Percentiles rank a stretch among this genome's conserved stretches.
These are phyloP conservation scores for Dorcoceras hygrometricum DNA, from an alignment of 257 asterid genomes.

Conservation along the genomic window DNA sequence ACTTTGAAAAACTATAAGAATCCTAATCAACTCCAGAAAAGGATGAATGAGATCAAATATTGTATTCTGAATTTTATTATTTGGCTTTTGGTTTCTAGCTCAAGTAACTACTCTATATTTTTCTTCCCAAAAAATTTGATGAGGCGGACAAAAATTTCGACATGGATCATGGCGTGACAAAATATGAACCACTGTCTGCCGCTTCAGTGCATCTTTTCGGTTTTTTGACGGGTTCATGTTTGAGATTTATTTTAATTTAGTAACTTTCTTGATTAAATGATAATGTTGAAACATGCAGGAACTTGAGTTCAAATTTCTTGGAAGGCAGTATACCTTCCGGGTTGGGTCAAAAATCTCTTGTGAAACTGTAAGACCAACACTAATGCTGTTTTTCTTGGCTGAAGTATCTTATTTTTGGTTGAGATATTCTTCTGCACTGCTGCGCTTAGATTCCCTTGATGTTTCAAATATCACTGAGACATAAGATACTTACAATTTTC, in stretches of 20 bases:
- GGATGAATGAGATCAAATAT: slow-evolving; percentile 5
- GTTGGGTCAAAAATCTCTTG: slow-evolving; percentile 53
- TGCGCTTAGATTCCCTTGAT: neutral
- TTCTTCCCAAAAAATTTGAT: neutral
- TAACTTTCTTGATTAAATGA: neutral
- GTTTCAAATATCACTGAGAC: neutral
- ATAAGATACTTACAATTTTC: too few relatives aligned
- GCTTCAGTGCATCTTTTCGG: neutral
- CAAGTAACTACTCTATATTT: neutral
- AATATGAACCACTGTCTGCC: neutral
- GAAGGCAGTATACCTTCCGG: slow-evolving; percentile 46
- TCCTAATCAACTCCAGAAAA: neutral
- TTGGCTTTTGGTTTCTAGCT: neutral
- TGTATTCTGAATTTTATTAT: neutral
- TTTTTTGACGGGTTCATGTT: neutral
- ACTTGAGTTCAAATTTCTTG: slow-evolving; percentile 45
- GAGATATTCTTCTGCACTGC: neutral
- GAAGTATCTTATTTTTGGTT: neutral
- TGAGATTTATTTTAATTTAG: neutral
- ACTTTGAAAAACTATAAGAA: neutral
- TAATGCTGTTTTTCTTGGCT: neutral
- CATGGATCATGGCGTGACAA: neutral
- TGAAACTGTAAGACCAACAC: slow-evolving; percentile 43
- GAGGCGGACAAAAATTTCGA: neutral
- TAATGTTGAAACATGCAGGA: slow-evolving; percentile 33